These are phyloP conservation scores for Alternaria longipes DNA, from an alignment of 2,329 filamentous ascomycete species.

Conservation along the genomic window DNA sequence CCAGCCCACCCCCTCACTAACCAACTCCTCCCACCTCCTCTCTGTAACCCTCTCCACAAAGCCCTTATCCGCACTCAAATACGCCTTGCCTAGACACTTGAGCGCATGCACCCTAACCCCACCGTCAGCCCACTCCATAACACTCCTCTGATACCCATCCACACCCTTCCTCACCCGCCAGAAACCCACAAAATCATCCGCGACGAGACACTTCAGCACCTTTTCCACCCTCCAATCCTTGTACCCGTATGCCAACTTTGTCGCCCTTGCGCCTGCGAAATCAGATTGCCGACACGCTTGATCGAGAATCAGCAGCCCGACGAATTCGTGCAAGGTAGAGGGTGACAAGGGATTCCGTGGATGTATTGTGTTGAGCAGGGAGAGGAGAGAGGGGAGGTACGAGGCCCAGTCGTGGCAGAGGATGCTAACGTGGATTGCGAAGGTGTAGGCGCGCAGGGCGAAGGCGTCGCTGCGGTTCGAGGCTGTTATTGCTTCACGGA, in stretches of 20 bases:
- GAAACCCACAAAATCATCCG: conserved; percentile 85
- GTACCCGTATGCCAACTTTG: conserved; percentile 69
- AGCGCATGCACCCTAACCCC: conserved; percentile 78
- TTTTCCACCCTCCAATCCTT: conserved; percentile 73
- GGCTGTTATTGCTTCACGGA: conserved; percentile 88
- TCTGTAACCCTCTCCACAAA: conserved; percentile 76
- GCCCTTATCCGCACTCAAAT: conserved; percentile 73
- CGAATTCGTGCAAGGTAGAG: conserved; percentile 80
- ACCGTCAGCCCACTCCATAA: conserved; percentile 84
- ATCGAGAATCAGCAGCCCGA: conserved; percentile 84
- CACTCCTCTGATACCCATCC: conserved; percentile 79
- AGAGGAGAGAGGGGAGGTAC: conserved; percentile 85
- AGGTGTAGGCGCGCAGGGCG: conserved; percentile 87
- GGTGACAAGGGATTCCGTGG: conserved; percentile 71
- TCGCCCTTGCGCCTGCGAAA: conserved; percentile 74
- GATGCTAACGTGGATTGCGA: conserved; percentile 85
- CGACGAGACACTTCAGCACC: conserved; percentile 74
- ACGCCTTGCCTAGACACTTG: conserved; percentile 86
- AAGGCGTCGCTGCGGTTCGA: conserved; percentile 80
- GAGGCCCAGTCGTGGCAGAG: conserved; percentile 84
- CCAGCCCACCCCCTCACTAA: conserved; percentile 83
- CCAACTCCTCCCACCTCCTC: conserved; percentile 76
- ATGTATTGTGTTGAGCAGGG: conserved; percentile 79
- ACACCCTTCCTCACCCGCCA: conserved; percentile 75
- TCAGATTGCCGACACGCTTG: conserved; percentile 84